Evolutionary conservation across 352 stramenopile species (phyloP).

Genomic region (Globisporangium nodosum): DNA sequence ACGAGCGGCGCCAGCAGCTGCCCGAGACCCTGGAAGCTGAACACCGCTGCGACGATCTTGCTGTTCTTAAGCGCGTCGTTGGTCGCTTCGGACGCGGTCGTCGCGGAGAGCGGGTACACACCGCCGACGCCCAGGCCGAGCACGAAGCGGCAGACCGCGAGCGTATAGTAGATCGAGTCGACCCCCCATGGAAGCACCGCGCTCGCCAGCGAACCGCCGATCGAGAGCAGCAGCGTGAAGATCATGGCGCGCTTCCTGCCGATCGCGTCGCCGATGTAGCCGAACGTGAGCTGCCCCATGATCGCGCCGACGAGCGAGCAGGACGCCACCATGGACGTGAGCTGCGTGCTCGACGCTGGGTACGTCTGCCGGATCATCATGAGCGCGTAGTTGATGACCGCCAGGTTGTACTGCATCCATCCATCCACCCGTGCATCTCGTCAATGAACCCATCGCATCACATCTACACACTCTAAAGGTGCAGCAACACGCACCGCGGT

Average conservation of each 20-base stretch:
- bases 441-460: neutral
- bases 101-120: constrained; percentile 78
- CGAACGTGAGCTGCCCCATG: constrained; percentile 71
- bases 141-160: constrained; percentile 66
- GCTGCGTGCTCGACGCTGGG: constrained; percentile 36
- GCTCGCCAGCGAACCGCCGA: constrained; percentile 48
- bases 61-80: constrained; percentile 39
- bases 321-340: constrained; percentile 61
- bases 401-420: constrained; percentile 10
- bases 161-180: constrained; percentile 49
- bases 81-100: constrained; percentile 29
- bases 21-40: constrained; percentile 14
- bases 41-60: constrained; percentile 35
- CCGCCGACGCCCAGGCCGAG: constrained; percentile 74
- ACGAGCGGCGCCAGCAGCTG: constrained; percentile 8
- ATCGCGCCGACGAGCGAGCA: constrained; percentile 79
- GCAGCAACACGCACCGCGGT: constrained; percentile 39
- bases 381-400: constrained; percentile 18
- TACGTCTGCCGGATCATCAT: constrained; percentile 37
- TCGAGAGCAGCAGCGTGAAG: constrained; percentile 64
- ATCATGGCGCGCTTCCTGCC: constrained; percentile 72
- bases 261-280: constrained; percentile 67
- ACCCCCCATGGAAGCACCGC: constrained; percentile 54
- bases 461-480: neutral
- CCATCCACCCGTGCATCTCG: neutral